phyloP scores from a whole-genome alignment of 805 yeast genomes.

The Lipomyces yamanashiensis region DNA sequence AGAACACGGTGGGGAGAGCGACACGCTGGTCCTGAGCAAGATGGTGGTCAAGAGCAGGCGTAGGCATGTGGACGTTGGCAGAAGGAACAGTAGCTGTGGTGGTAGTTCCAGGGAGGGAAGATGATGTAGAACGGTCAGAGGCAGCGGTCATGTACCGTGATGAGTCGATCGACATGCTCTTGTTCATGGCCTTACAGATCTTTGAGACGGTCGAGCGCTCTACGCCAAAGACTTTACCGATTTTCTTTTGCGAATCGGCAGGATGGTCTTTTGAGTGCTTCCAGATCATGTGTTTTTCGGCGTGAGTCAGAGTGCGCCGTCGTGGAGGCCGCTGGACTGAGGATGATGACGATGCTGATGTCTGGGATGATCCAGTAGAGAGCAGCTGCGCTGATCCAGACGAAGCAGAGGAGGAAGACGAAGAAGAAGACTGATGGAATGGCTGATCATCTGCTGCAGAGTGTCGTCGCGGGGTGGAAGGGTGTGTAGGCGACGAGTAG shows the following conservation, averaged over 20 bases:
- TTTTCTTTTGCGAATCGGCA: constrained; percentile 36
- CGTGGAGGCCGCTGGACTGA: constrained; percentile 22
- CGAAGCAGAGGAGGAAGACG: constrained; percentile 4
- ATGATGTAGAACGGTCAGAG: not conserved
- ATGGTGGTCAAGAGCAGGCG: not conserved
- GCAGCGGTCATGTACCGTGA: not conserved
- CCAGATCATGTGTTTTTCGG: constrained; percentile 34
- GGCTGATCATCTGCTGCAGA: not conserved
- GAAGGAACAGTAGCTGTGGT: constrained; percentile 1
- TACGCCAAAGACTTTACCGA: constrained; percentile 38
- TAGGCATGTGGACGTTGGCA: not conserved
- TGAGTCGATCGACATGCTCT: constrained; percentile 11
- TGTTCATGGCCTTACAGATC: constrained; percentile 36
- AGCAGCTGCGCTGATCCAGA: not conserved
- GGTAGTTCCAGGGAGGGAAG: not conserved
- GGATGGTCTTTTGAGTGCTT: constrained; percentile 34
- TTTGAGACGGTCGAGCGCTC: constrained; percentile 41
- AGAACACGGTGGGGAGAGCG: not conserved
- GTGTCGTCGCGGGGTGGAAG: constrained; percentile 6
- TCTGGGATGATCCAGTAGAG: not conserved
- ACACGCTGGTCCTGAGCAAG: not conserved
- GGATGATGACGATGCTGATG: constrained; percentile 1
- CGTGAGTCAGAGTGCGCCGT: constrained; percentile 32
- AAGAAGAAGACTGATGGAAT: not conserved
- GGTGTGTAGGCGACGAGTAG: constrained; percentile 13